Percentiles rank a stretch among this genome's conserved stretches.
Conservation (phyloP, 345 rosid genomes). For the Cardamine occulta region DNA sequence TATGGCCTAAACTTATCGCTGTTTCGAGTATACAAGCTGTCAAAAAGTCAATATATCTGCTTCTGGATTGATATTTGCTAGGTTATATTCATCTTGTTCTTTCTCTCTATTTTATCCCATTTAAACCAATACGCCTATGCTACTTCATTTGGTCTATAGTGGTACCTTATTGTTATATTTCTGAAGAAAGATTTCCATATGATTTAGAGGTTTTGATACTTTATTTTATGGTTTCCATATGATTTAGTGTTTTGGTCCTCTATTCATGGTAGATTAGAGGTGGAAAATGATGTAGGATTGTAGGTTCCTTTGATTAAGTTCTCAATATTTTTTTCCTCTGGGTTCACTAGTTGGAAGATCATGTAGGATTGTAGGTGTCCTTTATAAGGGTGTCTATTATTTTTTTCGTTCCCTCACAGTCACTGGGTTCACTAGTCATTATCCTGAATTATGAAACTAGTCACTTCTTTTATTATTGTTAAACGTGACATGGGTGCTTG, state of each 20-base stretch:
- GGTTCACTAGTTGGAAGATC: slow-evolving; percentile 10
- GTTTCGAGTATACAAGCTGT: neutral
- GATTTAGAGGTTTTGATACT: no score
- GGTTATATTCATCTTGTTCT: neutral
- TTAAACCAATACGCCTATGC: neutral
- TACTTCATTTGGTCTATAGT: slow-evolving; percentile 20
- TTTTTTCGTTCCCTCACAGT: neutral
- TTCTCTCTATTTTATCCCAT: neutral
- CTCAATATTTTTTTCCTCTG: neutral
- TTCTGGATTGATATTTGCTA: neutral
- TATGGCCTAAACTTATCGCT: neutral
- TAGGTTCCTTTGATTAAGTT: neutral
- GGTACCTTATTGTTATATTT: no score
- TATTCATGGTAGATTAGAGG: no score
- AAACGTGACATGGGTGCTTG: slow-evolving; percentile 24
- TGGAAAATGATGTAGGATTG: no score
- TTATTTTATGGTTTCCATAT: no score
- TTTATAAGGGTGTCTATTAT: no score
- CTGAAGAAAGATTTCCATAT: no score
- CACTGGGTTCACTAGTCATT: slow-evolving; percentile 3
- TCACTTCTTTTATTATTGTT: neutral
- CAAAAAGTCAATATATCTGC: neutral
- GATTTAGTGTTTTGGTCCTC: no score
- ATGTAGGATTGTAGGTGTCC: no score
- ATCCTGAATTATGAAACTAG: neutral